Evolutionary conservation across 2,329 filamentous ascomycete genomes (phyloP), one percentile per base, ranked within the genome.

Genomic region (Clonostachys rhizophaga): DNA sequence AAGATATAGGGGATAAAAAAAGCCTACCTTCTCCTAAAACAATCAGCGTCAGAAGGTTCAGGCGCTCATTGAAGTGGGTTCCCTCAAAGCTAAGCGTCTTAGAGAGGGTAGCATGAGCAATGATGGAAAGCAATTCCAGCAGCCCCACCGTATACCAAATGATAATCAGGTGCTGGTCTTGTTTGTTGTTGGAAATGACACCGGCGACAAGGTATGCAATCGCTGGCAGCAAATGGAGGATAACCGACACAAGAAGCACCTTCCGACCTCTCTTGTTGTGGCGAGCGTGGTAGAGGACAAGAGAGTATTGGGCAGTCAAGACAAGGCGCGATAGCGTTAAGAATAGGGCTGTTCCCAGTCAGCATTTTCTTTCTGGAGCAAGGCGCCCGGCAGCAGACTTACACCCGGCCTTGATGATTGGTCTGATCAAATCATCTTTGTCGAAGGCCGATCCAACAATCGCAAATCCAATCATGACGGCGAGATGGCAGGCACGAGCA

Each of bases 1-100:
- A 30, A 30, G 24, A 10, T 9, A 4, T 10, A 9, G 24, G 2
- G 8, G 9, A 30, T 30, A 30, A 30, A 85, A 82, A 30, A 30
- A 85, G 82, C n/a, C 83, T 78, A 44, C 81, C 81, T 55, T 86
- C 83, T 13, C 83, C 83, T 48, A 86, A 74, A 47, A 87, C 80
- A 49, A 86, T 84, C 43, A 86, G 69, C 0, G 82, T 86, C 47
- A 86, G 67, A 3, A 85, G 68, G 12, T 75, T 77, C 73, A 86
- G 77, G 10, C 84, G 74, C 55, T 83, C 79, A 55, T 82, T 80
- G 47, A 86, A 60, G 57, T 85, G 80, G 1, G 80, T 86, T 48
- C 76, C 70, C 49, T 79, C 75, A 56, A 86, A 83, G 47, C 78
- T 79, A 39, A 86, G 69, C 43, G 78, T 74, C 4, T 74, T 68